These are phyloP conservation scores for Phytophthora citricola DNA, from an alignment of 352 stramenopile genomes.

Conservation along the genomic window DNA sequence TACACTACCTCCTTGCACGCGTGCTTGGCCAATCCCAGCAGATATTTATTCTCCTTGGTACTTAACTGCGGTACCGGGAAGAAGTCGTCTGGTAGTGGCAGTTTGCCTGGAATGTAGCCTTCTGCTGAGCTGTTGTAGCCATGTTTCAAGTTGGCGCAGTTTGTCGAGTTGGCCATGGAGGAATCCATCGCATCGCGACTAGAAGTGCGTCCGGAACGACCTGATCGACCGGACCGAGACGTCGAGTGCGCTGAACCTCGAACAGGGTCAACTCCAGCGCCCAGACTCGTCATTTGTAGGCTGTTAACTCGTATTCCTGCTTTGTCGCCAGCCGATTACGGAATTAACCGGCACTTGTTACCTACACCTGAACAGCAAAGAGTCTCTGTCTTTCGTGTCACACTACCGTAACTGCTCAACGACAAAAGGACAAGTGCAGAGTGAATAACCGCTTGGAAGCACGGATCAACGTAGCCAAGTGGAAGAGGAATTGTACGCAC, in stretches of 20 bases:
- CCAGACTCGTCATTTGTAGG: conserved; percentile 15
- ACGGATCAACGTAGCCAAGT: conserved; percentile 1
- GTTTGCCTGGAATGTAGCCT: conserved; percentile 28
- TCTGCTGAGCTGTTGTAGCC: conserved; percentile 21
- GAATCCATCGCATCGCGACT: conserved; percentile 15
- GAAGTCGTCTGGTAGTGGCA: conserved; percentile 76
- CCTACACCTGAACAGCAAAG: conserved; percentile 13
- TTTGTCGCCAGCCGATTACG: conserved; percentile 1
- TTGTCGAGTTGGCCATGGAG: conserved; percentile 29
- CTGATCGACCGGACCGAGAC: conserved; percentile 17
- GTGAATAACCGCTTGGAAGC: not conserved
- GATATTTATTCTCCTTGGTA: conserved; percentile 69
- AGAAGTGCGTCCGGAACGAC: conserved; percentile 14
- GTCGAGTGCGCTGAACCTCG: conserved; percentile 22
- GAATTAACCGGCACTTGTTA: conserved; percentile 7
- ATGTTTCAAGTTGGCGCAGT: conserved; percentile 37
- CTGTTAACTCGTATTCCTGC: not conserved
- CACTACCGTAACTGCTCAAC: not conserved
- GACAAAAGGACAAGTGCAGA: not conserved
- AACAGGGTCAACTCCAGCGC: not conserved
- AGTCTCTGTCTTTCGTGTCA: conserved; percentile 2
- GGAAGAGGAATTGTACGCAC: not conserved
- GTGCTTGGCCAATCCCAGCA: conserved; percentile 73
- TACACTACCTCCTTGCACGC: conserved; percentile 89
- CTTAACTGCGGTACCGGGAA: conserved; percentile 71